Evolutionary conservation across 2,329 filamentous ascomycete genomes (phyloP), one percentile per base, ranked within the genome.

Genomic region (Trichoderma hamatum): DNA sequence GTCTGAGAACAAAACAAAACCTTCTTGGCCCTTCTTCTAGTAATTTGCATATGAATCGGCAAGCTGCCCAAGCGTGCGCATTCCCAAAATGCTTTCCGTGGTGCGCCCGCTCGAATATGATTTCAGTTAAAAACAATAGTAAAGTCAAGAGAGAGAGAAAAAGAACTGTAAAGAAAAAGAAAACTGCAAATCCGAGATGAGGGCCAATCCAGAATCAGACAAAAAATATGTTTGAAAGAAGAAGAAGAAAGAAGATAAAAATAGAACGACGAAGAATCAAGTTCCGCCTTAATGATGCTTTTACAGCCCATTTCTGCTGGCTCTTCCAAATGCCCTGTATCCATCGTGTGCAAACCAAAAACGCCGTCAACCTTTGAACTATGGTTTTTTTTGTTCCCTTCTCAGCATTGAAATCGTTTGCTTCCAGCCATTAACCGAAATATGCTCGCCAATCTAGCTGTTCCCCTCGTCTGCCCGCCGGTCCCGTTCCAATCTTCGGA

Each of bases 301-400:
- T 54, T 43, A 43, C 39, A 46, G 52, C 43, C 52, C 49, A 32
- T 28, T 28, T 70, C 54, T 59, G 61, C 62, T 58, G 30, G 39
- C 55, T 69, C 32, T 58, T 51, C 54, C 46, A 28, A 69, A 69
- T 62, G 51, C 56, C 68, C 62, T 51, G 36, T 64, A 68, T 70
- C 69, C 64, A 63, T 70, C 69, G 39, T 68, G 66, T 55, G 58
- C 51, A 68, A 36, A 52, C 69, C 52, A 61, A 52, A 67, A 70
- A 70, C 69, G 69, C 69, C 69, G 54, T 66, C 68, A 67, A 67
- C 54, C 61, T 43, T 60, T 56, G 63, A 55, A 30, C 46, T 36
- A 46, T 61, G 32, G 21, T 59, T 54, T 56, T 56, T 63, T 66
- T 59, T 59, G 63, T 59, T 58, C 58, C 63, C 63, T 67, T 59